Evolutionary conservation across 140 eudicot genomes (phyloP).

Genomic region (Cichorium intybus): DNA sequence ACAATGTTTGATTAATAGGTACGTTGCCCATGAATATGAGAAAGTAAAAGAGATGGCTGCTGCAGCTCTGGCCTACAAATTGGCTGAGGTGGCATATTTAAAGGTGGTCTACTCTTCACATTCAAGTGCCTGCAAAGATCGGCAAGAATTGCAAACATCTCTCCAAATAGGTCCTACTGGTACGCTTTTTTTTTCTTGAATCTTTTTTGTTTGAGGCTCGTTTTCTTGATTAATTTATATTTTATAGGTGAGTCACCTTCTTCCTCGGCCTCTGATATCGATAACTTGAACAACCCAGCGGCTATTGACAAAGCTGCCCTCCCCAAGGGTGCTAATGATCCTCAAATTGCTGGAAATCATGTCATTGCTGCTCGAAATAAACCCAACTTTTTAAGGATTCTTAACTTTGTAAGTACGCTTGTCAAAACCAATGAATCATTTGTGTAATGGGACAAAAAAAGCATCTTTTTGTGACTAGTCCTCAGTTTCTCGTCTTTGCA

Average conservation of each 20-base stretch:
- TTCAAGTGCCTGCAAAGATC: conserved; percentile 62
- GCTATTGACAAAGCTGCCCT: conserved; percentile 60
- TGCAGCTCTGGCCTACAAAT: conserved; percentile 95
- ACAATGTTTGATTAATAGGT: conserved; percentile 39
- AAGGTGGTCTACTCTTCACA: conserved; percentile 81
- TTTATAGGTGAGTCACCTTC: conserved; percentile 91
- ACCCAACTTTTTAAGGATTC: conserved; percentile 60
- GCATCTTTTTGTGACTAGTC: too few species aligned
- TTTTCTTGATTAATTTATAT: not conserved
- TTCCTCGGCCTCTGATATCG: conserved; percentile 97
- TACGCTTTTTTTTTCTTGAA: conserved; percentile 5
- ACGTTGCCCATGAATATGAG: conserved; percentile 93
- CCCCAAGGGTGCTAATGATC: conserved; percentile 62
- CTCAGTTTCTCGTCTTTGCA: too few species aligned
- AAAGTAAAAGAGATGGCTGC: conserved; percentile 85
- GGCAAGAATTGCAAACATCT: conserved; percentile 76
- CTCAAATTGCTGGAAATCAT: conserved; percentile 78
- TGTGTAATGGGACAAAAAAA: too few species aligned
- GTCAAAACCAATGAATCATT: not conserved
- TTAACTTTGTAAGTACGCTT: conserved; percentile 66
- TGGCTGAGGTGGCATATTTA: conserved; percentile 87
- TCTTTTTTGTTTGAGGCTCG: not conserved
- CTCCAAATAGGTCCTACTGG: conserved; percentile 88
- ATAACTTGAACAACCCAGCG: conserved; percentile 77
- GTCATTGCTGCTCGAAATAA: conserved; percentile 73